Base-by-base conservation (phyloP, 371 early-diverging fungal species). In the Mucor indicus region DNA sequence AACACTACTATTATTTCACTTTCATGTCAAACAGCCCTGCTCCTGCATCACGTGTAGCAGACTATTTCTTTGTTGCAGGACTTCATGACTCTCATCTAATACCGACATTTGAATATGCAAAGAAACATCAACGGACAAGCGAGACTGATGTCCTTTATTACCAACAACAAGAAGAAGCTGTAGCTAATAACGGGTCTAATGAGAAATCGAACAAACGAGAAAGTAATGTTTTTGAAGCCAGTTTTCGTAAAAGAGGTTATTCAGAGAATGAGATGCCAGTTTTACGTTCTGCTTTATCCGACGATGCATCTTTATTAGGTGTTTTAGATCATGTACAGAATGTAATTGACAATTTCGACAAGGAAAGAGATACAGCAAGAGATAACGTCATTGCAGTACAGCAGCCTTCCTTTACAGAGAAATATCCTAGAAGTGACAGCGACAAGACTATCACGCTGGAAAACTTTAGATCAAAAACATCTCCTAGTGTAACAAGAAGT, bases 381-480 rank as follows among this genome's bases (percentile, higher is more conserved):
- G 70, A 69, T 48, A 64, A 66, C 15, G 70, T 75, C 22, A 75
- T 75, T 59, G 58, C 74, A 7, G 82, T 86, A 21, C 85, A 85
- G 0, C 48, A 75, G 8, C 64, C 66, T 25, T 52, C 69, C 24
- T 67, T 81, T 75, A 77, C 83, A 43, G 63, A 65, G 22, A 50
- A 55, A 43, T 55, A 58, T 45, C 53, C 45, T 19, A 15, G 39
- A 51, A 45, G 37, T 17, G 53, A 55, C 29, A 43, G 38, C 15
- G 59, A 58, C 21, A 61, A 43, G 32, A 54, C 55, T 0, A 42
- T 43, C 10, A 44, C 38, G 7, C 17, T 24, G 3, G 30, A 9
- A n/a, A 48, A 48, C 9, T 33, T 32, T 33, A 49, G 49, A 49
- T 29, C 23, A 11, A 50, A 35, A n/a, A n/a, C 35, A 2, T 36